Evolutionary conservation across 2,329 filamentous ascomycete species (phyloP), one percentile per base, ranked within the genome.

Genomic region (Diplodia sapinea): DNA sequence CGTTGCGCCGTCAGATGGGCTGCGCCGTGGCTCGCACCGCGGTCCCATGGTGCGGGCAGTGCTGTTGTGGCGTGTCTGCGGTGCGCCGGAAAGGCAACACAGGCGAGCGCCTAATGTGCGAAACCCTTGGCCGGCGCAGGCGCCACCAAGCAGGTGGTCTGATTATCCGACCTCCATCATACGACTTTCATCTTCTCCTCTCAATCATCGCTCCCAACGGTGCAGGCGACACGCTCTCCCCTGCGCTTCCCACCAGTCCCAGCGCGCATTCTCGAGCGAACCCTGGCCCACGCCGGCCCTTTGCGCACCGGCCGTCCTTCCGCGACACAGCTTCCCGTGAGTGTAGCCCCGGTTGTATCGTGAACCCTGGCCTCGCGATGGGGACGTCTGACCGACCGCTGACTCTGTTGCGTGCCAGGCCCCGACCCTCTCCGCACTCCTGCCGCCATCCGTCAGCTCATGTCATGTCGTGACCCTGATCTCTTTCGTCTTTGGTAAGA

Each of bases 401-500:
- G 64, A 66, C 64, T 66, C 64, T 66, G 40, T 33, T 52, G 49
- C 49, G 59, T 36, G 52, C 54, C 64, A 66, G 64, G 52, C 64
- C 57, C 64, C 52, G 64, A 59, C 54, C 64, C 64, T 49, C 59
- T 64, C 52, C 64, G 54, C 54, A 59, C 40, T 43, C 38, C 63
- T 65, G 54, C 64, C 64, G 64, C 64, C 64, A 57, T 40, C 43
- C 64, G 50, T 68, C 66, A 62, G 59, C 50, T 54, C 67, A 69
- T 68, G 67, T 61, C 68, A 67, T 70, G 70, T 65, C 66, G 66
- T 65, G 65, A 68, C 52, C 63, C 43, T 70, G 59, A 54, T 55
- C 57, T 64, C 47, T 50, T 66, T 51, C 62, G 55, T 68, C 66
- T 66, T 64, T 71, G 71, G 71, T 72, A 72, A 72, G 71, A 70